Evolutionary conservation across 1,284 basidiomycete genomes (phyloP).

Genomic region (Microbotryomycetes sp.): DNA sequence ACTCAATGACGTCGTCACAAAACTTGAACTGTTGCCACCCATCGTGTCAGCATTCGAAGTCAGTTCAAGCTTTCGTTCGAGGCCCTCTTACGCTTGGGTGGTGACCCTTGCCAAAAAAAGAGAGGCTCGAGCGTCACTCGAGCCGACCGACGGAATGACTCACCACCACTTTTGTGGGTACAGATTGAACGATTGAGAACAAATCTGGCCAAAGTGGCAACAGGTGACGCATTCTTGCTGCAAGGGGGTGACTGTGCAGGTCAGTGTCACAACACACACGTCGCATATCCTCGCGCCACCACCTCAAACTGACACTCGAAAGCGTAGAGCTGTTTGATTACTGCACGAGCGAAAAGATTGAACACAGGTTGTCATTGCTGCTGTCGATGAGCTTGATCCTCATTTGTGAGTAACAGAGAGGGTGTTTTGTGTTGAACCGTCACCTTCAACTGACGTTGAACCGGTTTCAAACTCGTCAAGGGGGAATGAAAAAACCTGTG

Average conservation of each 20-base stretch:
- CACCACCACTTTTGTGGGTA: background rate
- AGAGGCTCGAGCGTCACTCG: background rate
- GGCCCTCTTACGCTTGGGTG: background rate
- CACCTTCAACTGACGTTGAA: constrained; percentile 50
- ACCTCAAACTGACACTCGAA: background rate
- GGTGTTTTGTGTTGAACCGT: background rate
- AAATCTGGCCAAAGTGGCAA: constrained; percentile 71
- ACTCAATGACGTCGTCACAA: constrained; percentile 55
- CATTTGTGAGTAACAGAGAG: constrained; percentile 17
- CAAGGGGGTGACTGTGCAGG: constrained; percentile 95
- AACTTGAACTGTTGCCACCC: constrained; percentile 70
- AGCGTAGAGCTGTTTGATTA: constrained; percentile 44
- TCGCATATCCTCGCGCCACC: background rate
- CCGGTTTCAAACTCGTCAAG: constrained; percentile 53
- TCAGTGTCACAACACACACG: background rate
- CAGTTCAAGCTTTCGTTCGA: constrained; percentile 28
- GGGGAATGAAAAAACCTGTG: constrained; percentile 53
- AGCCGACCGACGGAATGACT: background rate
- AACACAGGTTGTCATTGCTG: constrained; percentile 87
- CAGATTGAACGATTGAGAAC: constrained; percentile 80
- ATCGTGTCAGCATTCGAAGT: constrained; percentile 86
- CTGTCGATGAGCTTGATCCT: constrained; percentile 86
- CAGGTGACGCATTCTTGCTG: constrained; percentile 84
- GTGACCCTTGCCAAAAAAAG: constrained; percentile 5
- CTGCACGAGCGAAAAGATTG: constrained; percentile 71